Conservation (phyloP, 108 stramenopile species). For the Seminavis robusta region DNA sequence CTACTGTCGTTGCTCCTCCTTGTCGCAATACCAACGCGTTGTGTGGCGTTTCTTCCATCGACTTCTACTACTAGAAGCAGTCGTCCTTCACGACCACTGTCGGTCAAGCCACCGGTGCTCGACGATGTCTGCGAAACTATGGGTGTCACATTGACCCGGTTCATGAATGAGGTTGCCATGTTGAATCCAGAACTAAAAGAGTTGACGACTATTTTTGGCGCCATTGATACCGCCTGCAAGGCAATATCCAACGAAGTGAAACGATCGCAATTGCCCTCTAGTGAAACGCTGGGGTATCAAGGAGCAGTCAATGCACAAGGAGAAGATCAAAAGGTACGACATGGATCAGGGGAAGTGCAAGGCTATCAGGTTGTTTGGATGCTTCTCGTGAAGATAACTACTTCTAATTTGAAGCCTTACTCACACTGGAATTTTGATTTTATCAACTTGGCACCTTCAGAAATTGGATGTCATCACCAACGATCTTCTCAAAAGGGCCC, state of each 20-base stretch:
- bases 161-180: conserved; percentile 65
- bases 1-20: no score
- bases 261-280: conserved; percentile 54
- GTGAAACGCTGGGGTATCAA: conserved; percentile 55
- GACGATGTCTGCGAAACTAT: conserved; percentile 70
- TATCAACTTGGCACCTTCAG: background rate
- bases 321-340: conserved; percentile 81
- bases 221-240: conserved; percentile 84
- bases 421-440: background rate
- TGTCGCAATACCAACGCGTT: no score
- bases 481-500: conserved; percentile 90
- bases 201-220: conserved; percentile 68
- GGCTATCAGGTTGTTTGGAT: no score
- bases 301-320: conserved; percentile 79
- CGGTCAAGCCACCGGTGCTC: conserved; percentile 48
- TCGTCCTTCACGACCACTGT: no score
- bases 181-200: conserved; percentile 62
- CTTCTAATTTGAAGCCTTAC: background rate
- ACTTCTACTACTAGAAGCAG: no score
- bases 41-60: no score
- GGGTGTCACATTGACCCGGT: conserved; percentile 57
- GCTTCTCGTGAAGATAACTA: no score
- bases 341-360: no score
- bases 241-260: conserved; percentile 50
- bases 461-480: conserved; percentile 95